Percentiles rank a stretch among this genome's conserved stretches.
Conservation (phyloP, 2,329 filamentous ascomycete species). For the Neopestalotiopsis clavispora region DNA sequence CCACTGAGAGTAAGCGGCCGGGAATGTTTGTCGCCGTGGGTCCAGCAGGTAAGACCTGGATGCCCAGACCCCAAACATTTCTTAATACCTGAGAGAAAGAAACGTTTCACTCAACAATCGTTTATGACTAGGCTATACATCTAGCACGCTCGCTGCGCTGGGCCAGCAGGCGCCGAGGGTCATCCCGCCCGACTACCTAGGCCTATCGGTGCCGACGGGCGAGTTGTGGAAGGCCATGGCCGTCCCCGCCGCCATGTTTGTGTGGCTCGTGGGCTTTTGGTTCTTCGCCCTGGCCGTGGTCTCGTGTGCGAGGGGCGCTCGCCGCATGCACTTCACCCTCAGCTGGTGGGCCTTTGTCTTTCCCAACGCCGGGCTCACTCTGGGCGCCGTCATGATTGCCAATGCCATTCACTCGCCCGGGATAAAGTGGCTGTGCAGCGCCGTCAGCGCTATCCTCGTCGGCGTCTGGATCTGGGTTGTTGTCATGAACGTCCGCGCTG, state of each 20-base stretch:
- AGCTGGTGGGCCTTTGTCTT: constrained; percentile 61
- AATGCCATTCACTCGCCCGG: constrained; percentile 49
- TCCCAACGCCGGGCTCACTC: constrained; percentile 60
- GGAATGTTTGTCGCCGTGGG: constrained; percentile 59
- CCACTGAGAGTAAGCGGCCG: constrained; percentile 47
- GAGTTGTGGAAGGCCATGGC: constrained; percentile 47
- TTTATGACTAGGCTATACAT: constrained; percentile 44
- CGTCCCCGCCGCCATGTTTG: constrained; percentile 47
- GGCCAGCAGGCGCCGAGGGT: constrained; percentile 26
- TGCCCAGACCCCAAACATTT: no score
- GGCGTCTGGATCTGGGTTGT: constrained; percentile 56
- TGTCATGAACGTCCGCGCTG: constrained; percentile 46
- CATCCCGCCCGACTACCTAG: constrained; percentile 12
- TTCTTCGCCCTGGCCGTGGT: constrained; percentile 48
- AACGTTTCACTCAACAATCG: no score
- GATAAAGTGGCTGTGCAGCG: constrained; percentile 53
- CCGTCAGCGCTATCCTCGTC: constrained; percentile 54
- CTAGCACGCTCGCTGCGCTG: constrained; percentile 49
- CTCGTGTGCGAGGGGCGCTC: constrained; percentile 37
- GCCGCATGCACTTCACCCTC: constrained; percentile 49
- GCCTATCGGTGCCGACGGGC: constrained; percentile 25
- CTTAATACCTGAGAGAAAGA: no score
- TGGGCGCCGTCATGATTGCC: constrained; percentile 59
- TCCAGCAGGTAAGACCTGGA: constrained; percentile 36
- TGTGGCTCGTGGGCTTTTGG: constrained; percentile 56